Base-by-base conservation (phyloP, 2,329 filamentous ascomycete genomes). In the Penicillium sp. region DNA sequence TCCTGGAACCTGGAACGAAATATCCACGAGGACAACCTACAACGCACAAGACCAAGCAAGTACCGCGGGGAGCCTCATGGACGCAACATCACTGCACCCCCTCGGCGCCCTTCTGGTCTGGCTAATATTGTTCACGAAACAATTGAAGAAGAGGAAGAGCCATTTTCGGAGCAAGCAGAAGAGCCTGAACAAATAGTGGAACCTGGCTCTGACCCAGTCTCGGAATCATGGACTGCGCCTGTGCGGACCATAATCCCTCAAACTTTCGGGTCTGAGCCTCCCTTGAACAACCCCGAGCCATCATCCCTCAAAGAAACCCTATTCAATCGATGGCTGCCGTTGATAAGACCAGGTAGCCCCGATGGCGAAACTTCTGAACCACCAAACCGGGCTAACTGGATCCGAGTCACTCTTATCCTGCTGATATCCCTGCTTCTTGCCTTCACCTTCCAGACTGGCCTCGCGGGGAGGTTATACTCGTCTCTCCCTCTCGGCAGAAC, bases 1-100 rank as follows among this genome's bases (percentile, higher is more conserved):
- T 67, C 64, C 2, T 68, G 57, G 51, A 51, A 47, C 13, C 38
- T 67, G 10, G 64, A 68, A 23, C 60, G 64, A 13, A 57, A 64
- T 30, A 52, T 67, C 28, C 58, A 67, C 20, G 55, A 61, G 8
- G 63, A 66, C 40, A 47, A 63, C 17, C 32, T 68, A 7, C 60
- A 62, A 48, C 56, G 64, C 25, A 62, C 59, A n/a, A 53, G 57
- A 18, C 54, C 58, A 14, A 50, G 50, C 33, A 50, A 45, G 28
- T 53, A 49, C 36, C 47, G 41, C 13, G 42, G 49, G 11, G 51
- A 50, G 25, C 25, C 44, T 3, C 54, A 54, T 16, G 60, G 62
- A 2, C 52, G 48, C 31, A 65, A 62, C 27, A 66, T 68, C 15
- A 61, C 57, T 8, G 59, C 59, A 5, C 63, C 64, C 0, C 64